Evolutionary conservation across 2,329 filamentous ascomycete species (phyloP).

Genomic region (Drechslerella coelobrocha): DNA sequence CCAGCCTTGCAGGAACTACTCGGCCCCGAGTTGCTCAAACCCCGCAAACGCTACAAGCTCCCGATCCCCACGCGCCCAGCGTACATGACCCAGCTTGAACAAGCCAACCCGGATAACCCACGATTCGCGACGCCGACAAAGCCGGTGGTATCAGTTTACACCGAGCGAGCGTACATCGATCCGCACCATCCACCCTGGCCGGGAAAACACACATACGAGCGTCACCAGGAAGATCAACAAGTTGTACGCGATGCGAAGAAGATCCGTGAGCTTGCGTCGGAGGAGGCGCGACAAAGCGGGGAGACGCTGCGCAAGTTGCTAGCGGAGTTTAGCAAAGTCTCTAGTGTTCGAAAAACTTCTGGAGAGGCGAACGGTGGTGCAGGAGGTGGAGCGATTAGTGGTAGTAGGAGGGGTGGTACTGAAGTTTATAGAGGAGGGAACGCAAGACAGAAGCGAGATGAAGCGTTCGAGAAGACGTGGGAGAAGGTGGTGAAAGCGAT

Average conservation of each 20-base stretch:
- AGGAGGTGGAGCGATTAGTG: not conserved
- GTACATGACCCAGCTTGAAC: conserved; percentile 41
- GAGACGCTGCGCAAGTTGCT: conserved; percentile 68
- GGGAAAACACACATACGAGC: conserved; percentile 69
- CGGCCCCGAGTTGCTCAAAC: conserved; percentile 52
- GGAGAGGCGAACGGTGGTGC: conserved; percentile 24
- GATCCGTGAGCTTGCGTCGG: conserved; percentile 69
- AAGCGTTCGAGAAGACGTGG: conserved; percentile 48
- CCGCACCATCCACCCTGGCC: conserved; percentile 69
- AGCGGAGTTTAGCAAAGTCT: conserved; percentile 57
- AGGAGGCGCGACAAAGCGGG: conserved; percentile 71
- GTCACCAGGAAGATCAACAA: conserved; percentile 66
- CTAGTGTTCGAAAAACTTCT: conserved; percentile 18
- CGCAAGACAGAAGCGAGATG: conserved; percentile 36
- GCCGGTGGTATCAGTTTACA: conserved; percentile 60
- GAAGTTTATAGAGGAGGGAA: conserved; percentile 47
- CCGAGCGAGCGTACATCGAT: conserved; percentile 64
- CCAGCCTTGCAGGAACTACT: conserved; percentile 51
- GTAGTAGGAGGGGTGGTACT: conserved; percentile 6
- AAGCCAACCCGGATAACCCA: conserved; percentile 56
- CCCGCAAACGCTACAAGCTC: conserved; percentile 41
- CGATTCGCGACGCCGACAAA: conserved; percentile 65
- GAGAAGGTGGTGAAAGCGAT: conserved; percentile 37
- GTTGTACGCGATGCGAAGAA: conserved; percentile 68
- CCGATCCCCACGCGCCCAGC: conserved; percentile 26